These are phyloP conservation scores for Dictyostelium brefeldianum DNA, from an alignment of 78 protist genomes.

Conservation along the genomic window DNA sequence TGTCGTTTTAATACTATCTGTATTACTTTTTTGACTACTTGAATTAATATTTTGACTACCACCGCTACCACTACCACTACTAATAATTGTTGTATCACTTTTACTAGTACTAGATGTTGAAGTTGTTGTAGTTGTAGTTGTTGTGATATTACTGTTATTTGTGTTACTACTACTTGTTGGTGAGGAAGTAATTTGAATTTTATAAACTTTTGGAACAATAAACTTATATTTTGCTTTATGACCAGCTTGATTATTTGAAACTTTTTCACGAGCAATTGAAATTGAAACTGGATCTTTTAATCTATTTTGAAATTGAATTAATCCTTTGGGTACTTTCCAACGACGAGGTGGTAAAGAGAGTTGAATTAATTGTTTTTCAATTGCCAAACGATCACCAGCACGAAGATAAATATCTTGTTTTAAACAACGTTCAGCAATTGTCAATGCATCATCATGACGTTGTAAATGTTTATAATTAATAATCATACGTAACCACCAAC, in stretches of 20 bases:
- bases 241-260: constrained; percentile 17
- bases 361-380: constrained; percentile 40
- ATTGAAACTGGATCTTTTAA: constrained; percentile 10
- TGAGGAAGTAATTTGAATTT: neutral
- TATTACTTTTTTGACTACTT: neutral
- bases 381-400: constrained; percentile 65
- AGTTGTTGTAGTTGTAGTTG: neutral
- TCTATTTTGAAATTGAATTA: constrained; percentile 14
- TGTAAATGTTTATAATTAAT: constrained; percentile 41
- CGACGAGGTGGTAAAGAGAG: constrained; percentile 28
- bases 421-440: constrained; percentile 20
- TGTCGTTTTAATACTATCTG: neutral
- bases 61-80: no score
- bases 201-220: neutral
- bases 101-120: neutral
- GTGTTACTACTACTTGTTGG: neutral
- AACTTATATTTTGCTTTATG: constrained; percentile 17
- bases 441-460: constrained; percentile 30
- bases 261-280: constrained; percentile 36
- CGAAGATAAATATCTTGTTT: neutral
- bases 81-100: no score
- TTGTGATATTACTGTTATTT: neutral
- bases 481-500: constrained; percentile 49
- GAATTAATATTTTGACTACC: no score
- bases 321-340: neutral